Evolutionary conservation across 108 stramenopile genomes (phyloP), one percentile per base, ranked within the genome.

Genomic region (Conticribra weissflogii): DNA sequence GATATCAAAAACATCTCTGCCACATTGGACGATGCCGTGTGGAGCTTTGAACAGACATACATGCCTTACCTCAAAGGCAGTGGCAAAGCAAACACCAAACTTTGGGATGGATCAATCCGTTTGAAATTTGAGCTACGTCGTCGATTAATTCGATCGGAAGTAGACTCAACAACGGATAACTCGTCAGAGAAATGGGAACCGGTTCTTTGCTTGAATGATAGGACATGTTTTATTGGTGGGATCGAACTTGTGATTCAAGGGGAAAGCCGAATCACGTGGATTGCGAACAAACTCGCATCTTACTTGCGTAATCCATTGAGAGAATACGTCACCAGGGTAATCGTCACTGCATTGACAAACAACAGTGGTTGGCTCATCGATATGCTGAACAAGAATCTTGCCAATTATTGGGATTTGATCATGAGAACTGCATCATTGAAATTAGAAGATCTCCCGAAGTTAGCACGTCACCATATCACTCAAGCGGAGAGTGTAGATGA

Each of bases 11-110:
- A 89, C 29, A 85, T 95, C 50, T 92, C 93, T 18, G 90, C 93
- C 19, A 74, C 82, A n/a, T 66, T 95, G 50, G 86, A 95, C 57
- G 79, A 88, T 79, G 90, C 88, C 9, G 64, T 73, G 19, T 95
- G 93, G 93, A 79, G 86, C 44, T 96, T 96, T 59, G 95, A 92
- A 66, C 95, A 96, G 66, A 96, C 95, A 25, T 96, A 96, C 67
- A 86, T 96, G 82, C 95, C 95, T 0, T 93, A 96, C 53, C 49
- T 96, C 60, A 92, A 93, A 74, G 95, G 92, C 55, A 80, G 72
- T 27, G 95, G 95, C 7, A 83, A 76, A 29, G 89, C 88, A 15
- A 82, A 96, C 61, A 86, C 91, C 5, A 82, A 81, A 22, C 75
- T 96, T 44, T 88, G 79, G 41, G 85, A 84, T 59, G 95, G 91